Base-by-base conservation (phyloP, 148 eudicot species). In the Euryodendron excelsum region DNA sequence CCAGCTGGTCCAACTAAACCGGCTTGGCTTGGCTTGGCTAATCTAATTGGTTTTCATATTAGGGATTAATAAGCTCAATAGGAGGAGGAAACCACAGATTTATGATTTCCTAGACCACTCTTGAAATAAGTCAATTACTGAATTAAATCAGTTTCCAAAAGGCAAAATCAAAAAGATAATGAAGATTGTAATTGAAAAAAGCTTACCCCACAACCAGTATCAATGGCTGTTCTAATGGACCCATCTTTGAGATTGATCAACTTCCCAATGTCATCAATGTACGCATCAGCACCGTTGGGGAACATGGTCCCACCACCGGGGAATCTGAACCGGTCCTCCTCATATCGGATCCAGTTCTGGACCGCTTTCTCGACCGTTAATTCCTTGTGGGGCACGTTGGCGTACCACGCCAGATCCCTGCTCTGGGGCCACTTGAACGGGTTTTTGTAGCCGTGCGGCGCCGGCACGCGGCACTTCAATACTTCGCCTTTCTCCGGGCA, bases 261-360 rank as follows among this genome's bases (percentile, higher is more conserved):
- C 39, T 84, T 85, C 0, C 84, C 95, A 53, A 93, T 86, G 59
- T 93, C 91, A 52, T 90, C 90, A 75, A 93, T 93, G 37, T 93
- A 93, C 0, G 89, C 80, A 79, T 85, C 88, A 10, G 97, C 97
- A 21, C 97, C 97, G 50, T 90, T 78, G 4, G 95, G 97, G 41
- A 93, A 93, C 92, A 88, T 91, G 76, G 97, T 93, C 18, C 97
- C 97, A 4, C 97, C 97, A 14, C 97, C 97, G 0, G 97, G 97
- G 80, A 93, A 93, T 75, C 89, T 80, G 77, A 93, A 93, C 81
- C 91, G 87, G 77, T 93, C 87, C 0, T 88, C 93, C 45, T 91
- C 92, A 71, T 71, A 90, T 62, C 87, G 73, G 52, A 93, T 89
- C 97, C 97, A 93, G 71, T 93, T 93, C 81, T 93, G 97, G 0